Evolutionary conservation across 2,329 filamentous ascomycete species (phyloP).

Genomic region (Remersonia thermophila): DNA sequence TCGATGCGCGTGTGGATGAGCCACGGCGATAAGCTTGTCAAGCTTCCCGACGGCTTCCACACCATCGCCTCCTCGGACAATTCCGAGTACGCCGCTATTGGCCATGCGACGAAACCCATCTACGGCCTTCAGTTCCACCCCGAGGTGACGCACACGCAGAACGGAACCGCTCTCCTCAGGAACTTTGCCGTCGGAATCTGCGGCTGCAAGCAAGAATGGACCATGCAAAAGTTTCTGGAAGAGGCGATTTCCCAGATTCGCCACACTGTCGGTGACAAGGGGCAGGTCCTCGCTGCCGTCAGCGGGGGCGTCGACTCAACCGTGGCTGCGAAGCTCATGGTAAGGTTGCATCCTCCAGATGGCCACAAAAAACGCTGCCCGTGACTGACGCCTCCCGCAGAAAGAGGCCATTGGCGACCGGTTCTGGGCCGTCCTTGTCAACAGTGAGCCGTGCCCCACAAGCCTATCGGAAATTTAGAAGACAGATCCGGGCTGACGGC

Average conservation of each 20-base stretch:
- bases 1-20: constrained; percentile 70
- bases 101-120: constrained; percentile 55
- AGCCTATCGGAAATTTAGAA: constrained; percentile 1
- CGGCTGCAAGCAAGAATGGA: constrained; percentile 64
- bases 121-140: constrained; percentile 87
- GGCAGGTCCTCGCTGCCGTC: constrained; percentile 52
- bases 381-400: constrained; percentile 12
- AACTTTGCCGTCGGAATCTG: constrained; percentile 86
- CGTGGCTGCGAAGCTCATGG: constrained; percentile 74
- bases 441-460: constrained; percentile 34
- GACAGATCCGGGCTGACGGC: constrained; percentile 4
- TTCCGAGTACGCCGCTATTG: constrained; percentile 69
- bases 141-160: constrained; percentile 63
- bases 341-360: constrained; percentile 22
- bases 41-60: constrained; percentile 60
- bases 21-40: constrained; percentile 73
- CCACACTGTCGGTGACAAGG: constrained; percentile 65
- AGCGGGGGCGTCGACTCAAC: constrained; percentile 78
- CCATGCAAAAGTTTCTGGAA: constrained; percentile 71
- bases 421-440: constrained; percentile 57
- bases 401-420: constrained; percentile 65
- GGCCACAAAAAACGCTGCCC: background rate
- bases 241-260: constrained; percentile 73
- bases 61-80: constrained; percentile 65
- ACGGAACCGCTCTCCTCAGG: constrained; percentile 56